Evolutionary conservation across 495 filamentous ascomycete species (phyloP).

Genomic region (Xylaria bambusicola): DNA sequence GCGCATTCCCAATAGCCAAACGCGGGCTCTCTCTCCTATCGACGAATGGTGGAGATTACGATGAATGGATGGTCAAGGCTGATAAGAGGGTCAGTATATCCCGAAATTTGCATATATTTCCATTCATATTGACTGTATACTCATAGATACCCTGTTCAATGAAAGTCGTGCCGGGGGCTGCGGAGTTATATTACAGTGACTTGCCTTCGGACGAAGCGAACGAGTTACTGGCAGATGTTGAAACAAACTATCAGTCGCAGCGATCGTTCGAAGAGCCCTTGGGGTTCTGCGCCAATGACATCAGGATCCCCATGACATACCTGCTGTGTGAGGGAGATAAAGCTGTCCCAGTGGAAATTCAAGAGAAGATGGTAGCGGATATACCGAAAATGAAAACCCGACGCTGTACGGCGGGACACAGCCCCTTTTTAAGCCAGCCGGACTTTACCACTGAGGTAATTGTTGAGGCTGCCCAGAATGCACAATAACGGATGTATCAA

Average conservation of each 20-base stretch:
- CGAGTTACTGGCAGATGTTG: neutral
- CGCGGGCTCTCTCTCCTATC: neutral
- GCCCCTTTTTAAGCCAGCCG: constrained; percentile 12
- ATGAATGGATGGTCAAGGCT: neutral
- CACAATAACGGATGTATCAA: neutral
- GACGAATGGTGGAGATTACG: neutral
- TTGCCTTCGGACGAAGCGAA: neutral
- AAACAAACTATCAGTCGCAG: constrained; percentile 1
- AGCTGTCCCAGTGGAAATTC: neutral
- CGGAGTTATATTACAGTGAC: constrained; percentile 8
- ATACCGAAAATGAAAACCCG: constrained; percentile 1
- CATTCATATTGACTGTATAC: neutral
- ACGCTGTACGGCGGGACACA: constrained; percentile 1
- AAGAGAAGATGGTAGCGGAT: constrained; percentile 1
- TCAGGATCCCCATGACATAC: constrained; percentile 8
- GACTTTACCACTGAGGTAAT: neutral
- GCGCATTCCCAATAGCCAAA: constrained; percentile 25
- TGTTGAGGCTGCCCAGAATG: neutral
- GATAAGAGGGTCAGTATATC: neutral
- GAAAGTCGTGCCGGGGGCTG: neutral
- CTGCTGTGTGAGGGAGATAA: constrained; percentile 1
- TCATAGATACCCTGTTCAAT: neutral
- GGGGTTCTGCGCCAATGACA: constrained; percentile 1
- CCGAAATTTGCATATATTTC: neutral
- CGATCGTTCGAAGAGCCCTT: constrained; percentile 5